Base-by-base conservation (phyloP, 768 basidiomycete genomes). In the Scleroderma bovista region DNA sequence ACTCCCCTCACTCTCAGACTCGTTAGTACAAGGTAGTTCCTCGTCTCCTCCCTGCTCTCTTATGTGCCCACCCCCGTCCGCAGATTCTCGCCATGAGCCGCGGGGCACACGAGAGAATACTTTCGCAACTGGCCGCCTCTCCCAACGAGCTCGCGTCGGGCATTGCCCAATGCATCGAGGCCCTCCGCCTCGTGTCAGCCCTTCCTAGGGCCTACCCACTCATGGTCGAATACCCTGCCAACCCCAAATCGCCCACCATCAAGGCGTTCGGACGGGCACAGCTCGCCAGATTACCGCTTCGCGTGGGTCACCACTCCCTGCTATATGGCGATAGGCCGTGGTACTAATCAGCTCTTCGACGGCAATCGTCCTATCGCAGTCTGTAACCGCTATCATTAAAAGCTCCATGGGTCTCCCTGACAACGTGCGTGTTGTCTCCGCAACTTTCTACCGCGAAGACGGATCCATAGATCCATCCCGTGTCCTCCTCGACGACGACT, bases 71-170 rank as follows among this genome's bases (percentile, higher is more conserved):
- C n/a, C n/a, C n/a, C n/a, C n/a, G n/a, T n/a, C n/a, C n/a, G n/a
- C n/a, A n/a, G n/a, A n/a, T n/a, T n/a, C n/a, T 34, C 67, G 16
- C 8, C 16, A 42, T 42, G 41, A 42, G 41, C 15, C 41, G 41
- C 19, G 41, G 41, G 7, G 41, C 41, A 26, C 41, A 65, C 12
- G 57, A 68, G 23, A 65, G 63, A 16, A 47, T 66, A 2, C 60
- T 66, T 43, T 39, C 67, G 9, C 65, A 66, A 15, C 57, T 67
- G 39, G 57, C 65, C 19, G 57, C 66, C 1, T 66, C 66, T 13
- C 64, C 60, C 39, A 67, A 68, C 49, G 60, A 68, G 23, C 51
- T 68, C 12, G 67, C 67, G 1, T 64, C 65, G 0, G 67, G 65
- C 2, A 57, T 66, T 12, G 65, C 65, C 0, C 65, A 68, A 16